Evolutionary conservation across 2,329 filamentous ascomycete species (phyloP), one percentile per base, ranked within the genome.

Genomic region (Amauroascus verrucosus): DNA sequence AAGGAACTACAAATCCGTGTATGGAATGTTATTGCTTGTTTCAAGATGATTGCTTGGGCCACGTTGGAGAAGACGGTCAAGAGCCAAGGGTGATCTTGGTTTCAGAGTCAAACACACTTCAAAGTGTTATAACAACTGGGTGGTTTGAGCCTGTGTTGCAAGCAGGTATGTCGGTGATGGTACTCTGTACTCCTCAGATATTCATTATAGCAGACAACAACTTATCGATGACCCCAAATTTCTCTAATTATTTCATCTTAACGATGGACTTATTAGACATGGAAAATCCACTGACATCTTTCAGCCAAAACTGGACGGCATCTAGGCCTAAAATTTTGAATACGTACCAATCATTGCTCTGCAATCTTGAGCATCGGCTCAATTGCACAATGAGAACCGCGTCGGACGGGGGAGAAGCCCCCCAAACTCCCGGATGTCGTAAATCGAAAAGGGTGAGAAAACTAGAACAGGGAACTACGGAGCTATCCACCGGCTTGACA

Each of bases 401-500:
- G 14, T 35, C 45, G n/a, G 47, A n/a, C n/a, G 35, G 22, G 3
- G 48, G 18, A 4, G 11, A 33, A 9, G 40, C 45, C 1, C 50
- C 54, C 24, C 37, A 41, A 8, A 56, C 52, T 8, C 44, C 47
- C 2, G 28, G 48, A 7, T 43, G 8, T 30, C 35, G 41, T 16
- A 35, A 26, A 13, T 44, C 50, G 24, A 57, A 53, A 26, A 38
- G 45, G 40, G 24, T 30, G 20, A 48, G 41, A 20, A 46, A 32
- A n/a, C 40, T 40, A 11, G 51, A 54, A 22, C 18, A 51, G 9
- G 35, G 8, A 40, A 40, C 18, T 26, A 24, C 28, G 1, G 14
- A 20, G 30, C n/a, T n/a, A 14, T 55, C 56, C 6, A 57, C 53
- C 2, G 56, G 56, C 5, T 22, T 57, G 28, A 57, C 56, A 9